Percentiles rank a stretch among this genome's conserved stretches.
These are phyloP conservation scores for Fereydounia khargensis DNA, from an alignment of 1,284 basidiomycete genomes.

Conservation along the genomic window DNA sequence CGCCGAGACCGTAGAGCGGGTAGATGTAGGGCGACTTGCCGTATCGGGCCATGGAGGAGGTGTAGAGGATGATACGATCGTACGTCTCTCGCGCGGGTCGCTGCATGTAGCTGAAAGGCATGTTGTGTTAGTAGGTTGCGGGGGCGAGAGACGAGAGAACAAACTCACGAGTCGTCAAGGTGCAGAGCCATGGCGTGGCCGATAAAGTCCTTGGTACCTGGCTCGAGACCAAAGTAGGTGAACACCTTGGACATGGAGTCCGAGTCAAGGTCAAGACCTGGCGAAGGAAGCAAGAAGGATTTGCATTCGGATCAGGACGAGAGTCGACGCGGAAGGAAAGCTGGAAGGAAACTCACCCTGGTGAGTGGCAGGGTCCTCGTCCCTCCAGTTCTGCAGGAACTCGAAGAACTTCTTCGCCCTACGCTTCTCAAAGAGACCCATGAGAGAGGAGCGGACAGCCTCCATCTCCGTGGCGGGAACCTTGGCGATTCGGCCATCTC, in stretches of 20 bases:
- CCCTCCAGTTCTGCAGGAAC: conserved; percentile 92
- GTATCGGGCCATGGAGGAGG: conserved; percentile 96
- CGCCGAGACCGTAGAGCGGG: conserved; percentile 96
- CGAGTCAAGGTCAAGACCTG: conserved; percentile 47
- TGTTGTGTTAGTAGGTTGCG: neutral
- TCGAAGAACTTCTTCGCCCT: conserved; percentile 98
- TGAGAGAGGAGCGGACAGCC: conserved; percentile 87
- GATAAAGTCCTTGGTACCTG: conserved; percentile 97
- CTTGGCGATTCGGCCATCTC: conserved; percentile 95
- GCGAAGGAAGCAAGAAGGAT: neutral
- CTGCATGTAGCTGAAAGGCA: conserved; percentile 68
- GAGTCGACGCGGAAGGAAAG: neutral
- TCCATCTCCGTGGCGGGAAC: conserved; percentile 98
- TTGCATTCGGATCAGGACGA: neutral
- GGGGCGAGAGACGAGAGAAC: neutral
- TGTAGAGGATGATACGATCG: conserved; percentile 95
- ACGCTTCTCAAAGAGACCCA: conserved; percentile 98
- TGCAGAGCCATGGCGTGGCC: conserved; percentile 99
- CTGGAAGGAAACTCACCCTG: conserved; percentile 66
- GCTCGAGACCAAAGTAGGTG: conserved; percentile 93
- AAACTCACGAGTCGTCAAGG: conserved; percentile 76
- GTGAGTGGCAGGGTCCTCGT: conserved; percentile 89
- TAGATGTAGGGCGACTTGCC: conserved; percentile 99
- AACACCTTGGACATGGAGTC: conserved; percentile 65
- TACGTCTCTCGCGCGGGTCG: conserved; percentile 87